These are phyloP conservation scores for Didymella pinodella DNA, from an alignment of 2,329 filamentous ascomycete species.

Conservation along the genomic window DNA sequence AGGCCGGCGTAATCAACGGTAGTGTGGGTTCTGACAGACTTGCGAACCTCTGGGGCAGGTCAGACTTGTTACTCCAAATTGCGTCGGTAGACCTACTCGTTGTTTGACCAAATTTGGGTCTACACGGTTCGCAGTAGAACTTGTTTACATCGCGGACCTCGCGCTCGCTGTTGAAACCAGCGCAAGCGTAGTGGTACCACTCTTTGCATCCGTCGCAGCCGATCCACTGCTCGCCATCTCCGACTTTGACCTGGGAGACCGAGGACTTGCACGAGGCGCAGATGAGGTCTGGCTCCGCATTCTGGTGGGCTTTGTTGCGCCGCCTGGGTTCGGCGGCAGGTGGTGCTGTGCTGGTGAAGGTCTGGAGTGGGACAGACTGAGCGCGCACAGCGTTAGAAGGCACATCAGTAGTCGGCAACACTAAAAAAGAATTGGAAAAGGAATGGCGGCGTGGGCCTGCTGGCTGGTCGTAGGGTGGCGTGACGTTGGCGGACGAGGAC, in stretches of 20 bases:
- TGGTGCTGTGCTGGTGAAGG: constrained; percentile 23
- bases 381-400: constrained; percentile 29
- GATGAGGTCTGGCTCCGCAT: constrained; percentile 53
- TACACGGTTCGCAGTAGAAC: constrained; percentile 69
- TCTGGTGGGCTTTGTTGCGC: constrained; percentile 22
- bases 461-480: constrained; percentile 21
- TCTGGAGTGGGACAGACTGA: constrained; percentile 45
- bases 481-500: constrained; percentile 9
- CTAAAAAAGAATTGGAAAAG: constrained; percentile 31
- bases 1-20: constrained; percentile 73
- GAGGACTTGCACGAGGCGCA: constrained; percentile 66
- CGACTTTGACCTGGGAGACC: constrained; percentile 60
- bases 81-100: constrained; percentile 58
- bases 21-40: constrained; percentile 69
- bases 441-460: constrained; percentile 37
- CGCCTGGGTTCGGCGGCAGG: constrained; percentile 18
- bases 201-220: constrained; percentile 72
- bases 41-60: constrained; percentile 62
- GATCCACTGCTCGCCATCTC: constrained; percentile 69
- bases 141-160: constrained; percentile 73
- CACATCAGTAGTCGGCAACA: constrained; percentile 14
- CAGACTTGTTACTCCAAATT: constrained; percentile 38
- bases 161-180: constrained; percentile 69
- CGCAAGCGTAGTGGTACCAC: constrained; percentile 74
- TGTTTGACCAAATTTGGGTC: constrained; percentile 67